These are phyloP conservation scores for Eucalyptus curtisii DNA, from an alignment of 345 rosid species.

Conservation along the genomic window DNA sequence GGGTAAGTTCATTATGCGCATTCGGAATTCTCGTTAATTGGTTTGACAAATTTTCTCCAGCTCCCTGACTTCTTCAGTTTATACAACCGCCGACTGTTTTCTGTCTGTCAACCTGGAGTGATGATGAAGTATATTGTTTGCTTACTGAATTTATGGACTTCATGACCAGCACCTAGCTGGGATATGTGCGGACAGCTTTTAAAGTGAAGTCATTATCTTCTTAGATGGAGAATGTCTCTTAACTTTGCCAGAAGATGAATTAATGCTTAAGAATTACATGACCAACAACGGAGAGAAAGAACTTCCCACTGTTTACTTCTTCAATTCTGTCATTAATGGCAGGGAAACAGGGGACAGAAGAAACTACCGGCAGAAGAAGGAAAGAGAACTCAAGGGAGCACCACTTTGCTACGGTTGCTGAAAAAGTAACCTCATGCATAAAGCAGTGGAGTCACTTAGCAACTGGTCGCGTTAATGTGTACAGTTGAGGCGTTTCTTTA, in stretches of 20 bases:
- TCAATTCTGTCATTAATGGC: neutral
- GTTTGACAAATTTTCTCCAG: neutral
- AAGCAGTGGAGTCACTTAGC: neutral
- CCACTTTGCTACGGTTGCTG: conserved; percentile 51
- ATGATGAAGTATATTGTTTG: neutral
- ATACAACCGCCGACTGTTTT: neutral
- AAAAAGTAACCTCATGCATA: conserved; percentile 29
- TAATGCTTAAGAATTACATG: neutral
- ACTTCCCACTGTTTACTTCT: neutral
- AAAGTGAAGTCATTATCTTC: neutral
- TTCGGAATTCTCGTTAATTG: neutral
- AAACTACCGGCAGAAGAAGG: conserved; percentile 12
- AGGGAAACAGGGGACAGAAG: conserved; percentile 54
- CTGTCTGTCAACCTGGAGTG: neutral
- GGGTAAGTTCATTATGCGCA: conserved; percentile 16
- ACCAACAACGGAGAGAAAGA: neutral
- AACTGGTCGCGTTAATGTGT: neutral
- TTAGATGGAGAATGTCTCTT: neutral
- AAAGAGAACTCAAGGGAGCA: conserved; percentile 60
- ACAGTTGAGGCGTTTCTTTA: neutral
- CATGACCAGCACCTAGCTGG: neutral
- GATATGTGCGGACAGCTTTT: neutral
- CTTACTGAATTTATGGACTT: neutral
- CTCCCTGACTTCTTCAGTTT: neutral
- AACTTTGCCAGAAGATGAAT: neutral